A percentile compares a stretch with the other conserved stretches of the same genome.
Conservation (phyloP, 2,329 filamentous ascomycete genomes). For the Biscogniauxia marginata region DNA sequence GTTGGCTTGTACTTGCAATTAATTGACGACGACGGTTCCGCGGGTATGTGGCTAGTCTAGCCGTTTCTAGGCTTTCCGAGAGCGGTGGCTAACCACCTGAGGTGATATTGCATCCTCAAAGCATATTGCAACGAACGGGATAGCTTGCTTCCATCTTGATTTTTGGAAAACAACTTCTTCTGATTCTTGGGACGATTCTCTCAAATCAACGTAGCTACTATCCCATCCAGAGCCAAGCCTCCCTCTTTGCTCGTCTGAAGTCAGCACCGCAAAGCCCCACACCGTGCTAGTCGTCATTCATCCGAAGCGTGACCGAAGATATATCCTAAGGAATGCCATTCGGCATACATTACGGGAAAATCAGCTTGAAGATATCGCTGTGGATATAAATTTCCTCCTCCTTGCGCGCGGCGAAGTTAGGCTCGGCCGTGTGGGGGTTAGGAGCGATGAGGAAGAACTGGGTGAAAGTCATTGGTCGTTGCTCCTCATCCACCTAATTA, state of each 20-base stretch:
- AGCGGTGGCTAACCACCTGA: not conserved
- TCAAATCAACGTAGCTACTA: not conserved
- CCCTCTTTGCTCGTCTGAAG: not conserved
- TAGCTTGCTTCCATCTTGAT: not conserved
- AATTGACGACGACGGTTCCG: not conserved
- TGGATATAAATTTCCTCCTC: conserved; percentile 76
- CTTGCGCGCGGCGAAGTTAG: conserved; percentile 43
- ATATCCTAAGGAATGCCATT: not conserved
- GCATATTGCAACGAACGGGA: not conserved
- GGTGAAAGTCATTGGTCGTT: conserved; percentile 85
- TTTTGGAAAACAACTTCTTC: not conserved
- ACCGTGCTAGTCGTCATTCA: not conserved
- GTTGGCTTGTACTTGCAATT: not conserved
- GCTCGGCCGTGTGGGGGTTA: not conserved
- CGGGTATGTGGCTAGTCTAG: not conserved
- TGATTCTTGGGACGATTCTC: not conserved
- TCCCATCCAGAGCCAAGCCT: not conserved
- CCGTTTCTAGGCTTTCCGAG: not conserved
- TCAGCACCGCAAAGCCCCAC: not conserved
- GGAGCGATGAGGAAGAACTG: conserved; percentile 72
- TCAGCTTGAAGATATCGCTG: conserved; percentile 93
- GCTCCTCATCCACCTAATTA: conserved; percentile 77
- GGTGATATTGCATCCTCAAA: not conserved
- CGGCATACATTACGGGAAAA: conserved; percentile 56
- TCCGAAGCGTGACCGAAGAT: not conserved